Base-by-base conservation (phyloP, 139 green algal species). In the Pleodorina starrii region DNA sequence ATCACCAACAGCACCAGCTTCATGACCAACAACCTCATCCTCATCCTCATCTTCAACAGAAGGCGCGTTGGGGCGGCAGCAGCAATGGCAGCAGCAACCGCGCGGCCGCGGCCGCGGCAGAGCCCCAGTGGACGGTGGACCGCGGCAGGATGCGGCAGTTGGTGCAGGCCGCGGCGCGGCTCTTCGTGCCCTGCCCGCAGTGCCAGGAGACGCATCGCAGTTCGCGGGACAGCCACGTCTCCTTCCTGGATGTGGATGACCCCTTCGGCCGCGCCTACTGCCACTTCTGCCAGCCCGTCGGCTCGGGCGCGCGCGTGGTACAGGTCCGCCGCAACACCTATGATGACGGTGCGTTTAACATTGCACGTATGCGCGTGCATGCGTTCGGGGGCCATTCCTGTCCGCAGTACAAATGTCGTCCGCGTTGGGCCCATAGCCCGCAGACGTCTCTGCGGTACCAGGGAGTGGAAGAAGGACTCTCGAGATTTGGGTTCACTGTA, bases 261-360 rank as follows among this genome's bases (percentile, higher is more conserved):
- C 44, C 76, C 12, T 21, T 32, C 38, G 76, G 78, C 36, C 51
- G 57, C 4, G 21, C 44, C 19, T 88, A 42, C 66, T 88, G 82
- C 66, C 82, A 88, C 29, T 79, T 71, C 75, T 93, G 90, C 84
- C 35, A n/a, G 9, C 48, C 76, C 35, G 32, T 11, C 27, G 71
- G 27, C 40, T 50, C 69, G 29, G 57, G 4, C 10, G 76, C 57
- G 40, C 75, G 82, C 9, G 46, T 89, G 63, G 46, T 90, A 36
- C 94, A 96, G 91, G 89, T 96, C 23, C 91, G 94, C 1, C 94
- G 94, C 51, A 93, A 87, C 85, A 96, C 93, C 9, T 98, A 98
- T 84, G 93, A 97, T 84, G 96, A 98, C 66, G 82, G 82, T 88
- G 46, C 48, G 76, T 17, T 90, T 32, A 12, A 32, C 21, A 12